Base-by-base conservation (phyloP, 2,329 filamentous ascomycete genomes). In the Rhexocercosporidium sp. region DNA sequence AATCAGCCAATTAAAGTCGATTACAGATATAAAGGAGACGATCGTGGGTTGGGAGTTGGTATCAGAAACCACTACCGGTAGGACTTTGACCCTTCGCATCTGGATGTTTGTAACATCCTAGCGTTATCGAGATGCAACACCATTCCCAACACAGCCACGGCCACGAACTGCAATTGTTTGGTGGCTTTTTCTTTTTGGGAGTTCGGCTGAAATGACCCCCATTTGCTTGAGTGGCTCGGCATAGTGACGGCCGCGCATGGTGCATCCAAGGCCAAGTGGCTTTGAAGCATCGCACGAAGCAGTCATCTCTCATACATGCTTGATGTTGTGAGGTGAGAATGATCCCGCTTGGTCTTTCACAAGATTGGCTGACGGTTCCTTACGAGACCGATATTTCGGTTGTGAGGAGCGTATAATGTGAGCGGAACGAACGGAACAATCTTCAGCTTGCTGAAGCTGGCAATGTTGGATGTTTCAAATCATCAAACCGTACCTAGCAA, bases 131-230 rank as follows among this genome's bases (percentile, higher is more conserved):
- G n/a, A 22, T 68, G 63, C 65, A 56, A 59, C 69, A 66, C 37
- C n/a, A 57, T 20, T 25, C 22, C 22, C 57, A 31, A 56, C 70
- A 64, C 63, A 66, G 66, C 68, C 69, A 68, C 67, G 56, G 44
- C 51, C 20, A 34, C 22, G 59, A 53, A 25, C 20, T 20, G 25
- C 27, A 31, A 20, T 53, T 49, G 54, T 46, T 59, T 66, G 47
- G 37, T 29, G n/a, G 14, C 31, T 18, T n/a, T 34, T 65, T 46
- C 16, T n/a, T 34, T 65, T 46, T 61, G 25, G 54, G 66, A 41
- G 57, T 67, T 66, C 61, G 59, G 64, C 49, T 65, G 63, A 68
- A 61, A 59, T 51, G 1, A 8, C 22, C 34, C 29, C 25, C 37
- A 34, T 63, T 16, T 16, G 59, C 31, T 53, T 63, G 59, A 54